Conservation (phyloP, 352 stramenopile species). For the Phytophthora agathidicida region DNA sequence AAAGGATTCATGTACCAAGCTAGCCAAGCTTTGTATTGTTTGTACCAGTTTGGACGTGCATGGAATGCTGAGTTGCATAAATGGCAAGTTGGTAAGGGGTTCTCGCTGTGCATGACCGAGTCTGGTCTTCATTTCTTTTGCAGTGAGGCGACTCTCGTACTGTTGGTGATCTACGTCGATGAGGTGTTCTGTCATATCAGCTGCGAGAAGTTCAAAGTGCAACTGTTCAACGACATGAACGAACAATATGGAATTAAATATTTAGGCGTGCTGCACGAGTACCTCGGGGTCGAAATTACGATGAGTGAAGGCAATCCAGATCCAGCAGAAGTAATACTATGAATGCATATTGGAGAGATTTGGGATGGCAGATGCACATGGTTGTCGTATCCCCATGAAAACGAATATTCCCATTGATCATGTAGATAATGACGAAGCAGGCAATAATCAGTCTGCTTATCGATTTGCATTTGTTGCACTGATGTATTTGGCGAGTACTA, state of each 20-base stretch:
- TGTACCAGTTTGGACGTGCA: slow-evolving; percentile 6
- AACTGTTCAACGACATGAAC: not conserved
- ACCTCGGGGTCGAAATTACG: not conserved
- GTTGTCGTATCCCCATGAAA: not conserved
- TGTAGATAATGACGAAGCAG: not conserved
- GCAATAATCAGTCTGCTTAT: not conserved
- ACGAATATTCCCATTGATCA: not conserved
- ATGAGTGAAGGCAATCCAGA: not conserved
- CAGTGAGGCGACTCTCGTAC: not conserved
- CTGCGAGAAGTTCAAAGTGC: slow-evolving; percentile 2
- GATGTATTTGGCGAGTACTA: not conserved
- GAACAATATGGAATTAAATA: slow-evolving; percentile 1
- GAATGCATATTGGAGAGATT: not conserved
- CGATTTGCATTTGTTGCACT: not conserved
- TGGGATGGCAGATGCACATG: not conserved
- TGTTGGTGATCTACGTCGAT: not conserved
- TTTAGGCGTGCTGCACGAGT: not conserved
- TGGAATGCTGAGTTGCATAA: slow-evolving; percentile 8
- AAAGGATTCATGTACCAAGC: not conserved
- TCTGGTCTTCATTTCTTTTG: slow-evolving; percentile 8
- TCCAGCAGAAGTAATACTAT: not conserved
- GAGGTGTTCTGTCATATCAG: not conserved
- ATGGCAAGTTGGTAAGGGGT: not conserved
- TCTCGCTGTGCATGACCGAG: slow-evolving; percentile 1
- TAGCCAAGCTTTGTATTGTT: slow-evolving; percentile 6